Percentiles rank a stretch among this genome's conserved stretches.
These are phyloP conservation scores for Trichosporon inkin DNA, from an alignment of 1,284 basidiomycete species.

Conservation along the genomic window DNA sequence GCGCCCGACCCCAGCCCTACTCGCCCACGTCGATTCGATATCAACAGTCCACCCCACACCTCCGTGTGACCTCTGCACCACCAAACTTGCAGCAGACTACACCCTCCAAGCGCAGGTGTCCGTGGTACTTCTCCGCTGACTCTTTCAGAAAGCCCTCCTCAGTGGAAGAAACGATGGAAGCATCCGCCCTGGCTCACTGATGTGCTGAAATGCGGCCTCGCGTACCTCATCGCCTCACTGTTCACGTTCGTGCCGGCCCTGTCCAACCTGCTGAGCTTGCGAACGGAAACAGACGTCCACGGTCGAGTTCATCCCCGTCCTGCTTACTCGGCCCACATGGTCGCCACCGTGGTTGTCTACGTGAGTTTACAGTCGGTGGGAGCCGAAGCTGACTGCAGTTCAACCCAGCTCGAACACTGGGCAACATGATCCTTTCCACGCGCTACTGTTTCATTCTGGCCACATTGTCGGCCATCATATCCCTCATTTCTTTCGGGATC, in stretches of 20 bases:
- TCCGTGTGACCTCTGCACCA: not conserved
- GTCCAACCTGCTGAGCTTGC: conserved; percentile 39
- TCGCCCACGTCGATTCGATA: not conserved
- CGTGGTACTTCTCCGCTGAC: not conserved
- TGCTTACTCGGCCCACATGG: conserved; percentile 77
- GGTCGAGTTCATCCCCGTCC: conserved; percentile 53
- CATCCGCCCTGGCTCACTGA: conserved; percentile 27
- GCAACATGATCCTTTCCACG: conserved; percentile 69
- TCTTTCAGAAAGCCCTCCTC: not conserved
- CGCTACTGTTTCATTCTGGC: conserved; percentile 53
- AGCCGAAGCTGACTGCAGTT: conserved; percentile 55
- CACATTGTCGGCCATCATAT: conserved; percentile 75
- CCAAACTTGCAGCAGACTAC: not conserved
- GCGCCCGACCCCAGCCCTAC: not conserved
- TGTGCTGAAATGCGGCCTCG: conserved; percentile 83
- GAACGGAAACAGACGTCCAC: conserved; percentile 54
- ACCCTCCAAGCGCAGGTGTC: not conserved
- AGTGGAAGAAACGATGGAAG: conserved; percentile 22
- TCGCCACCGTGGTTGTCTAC: conserved; percentile 72
- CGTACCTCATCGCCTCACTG: conserved; percentile 83
- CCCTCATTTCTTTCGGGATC: conserved; percentile 70
- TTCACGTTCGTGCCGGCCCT: conserved; percentile 78
- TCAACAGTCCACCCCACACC: not conserved
- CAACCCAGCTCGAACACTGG: conserved; percentile 66
- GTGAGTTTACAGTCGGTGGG: conserved; percentile 26